phyloP scores from a whole-genome alignment of 2,329 filamentous ascomycete genomes.

The Metarhizium album region DNA sequence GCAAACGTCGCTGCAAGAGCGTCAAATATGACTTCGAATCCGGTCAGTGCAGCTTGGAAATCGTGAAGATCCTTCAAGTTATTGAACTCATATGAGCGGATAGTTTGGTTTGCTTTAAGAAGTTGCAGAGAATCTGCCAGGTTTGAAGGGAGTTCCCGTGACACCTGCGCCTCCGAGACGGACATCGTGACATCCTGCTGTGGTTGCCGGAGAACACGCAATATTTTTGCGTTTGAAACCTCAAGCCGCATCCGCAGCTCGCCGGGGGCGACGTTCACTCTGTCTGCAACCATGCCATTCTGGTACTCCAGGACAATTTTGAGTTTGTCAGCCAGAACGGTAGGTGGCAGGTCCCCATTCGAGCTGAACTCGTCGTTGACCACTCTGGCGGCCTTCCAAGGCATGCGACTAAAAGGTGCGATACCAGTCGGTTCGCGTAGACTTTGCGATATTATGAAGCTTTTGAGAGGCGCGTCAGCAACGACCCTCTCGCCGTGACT shows the following conservation, averaged over 20 bases:
- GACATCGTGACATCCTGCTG: slow-evolving; percentile 71
- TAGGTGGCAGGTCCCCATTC: slow-evolving; percentile 48
- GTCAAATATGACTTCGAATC: slow-evolving; percentile 67
- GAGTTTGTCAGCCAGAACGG: slow-evolving; percentile 66
- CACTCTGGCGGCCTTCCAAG: slow-evolving; percentile 58
- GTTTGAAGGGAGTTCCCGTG: slow-evolving; percentile 50
- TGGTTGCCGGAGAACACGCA: slow-evolving; percentile 59
- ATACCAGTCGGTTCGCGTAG: slow-evolving; percentile 39
- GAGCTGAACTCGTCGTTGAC: slow-evolving; percentile 60
- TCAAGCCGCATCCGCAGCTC: slow-evolving; percentile 59
- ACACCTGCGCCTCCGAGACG: slow-evolving; percentile 55
- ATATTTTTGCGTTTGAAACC: slow-evolving; percentile 46
- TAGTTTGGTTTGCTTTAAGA: slow-evolving; percentile 47
- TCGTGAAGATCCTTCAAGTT: slow-evolving; percentile 58
- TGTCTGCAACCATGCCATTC: slow-evolving; percentile 69
- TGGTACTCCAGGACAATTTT: slow-evolving; percentile 66
- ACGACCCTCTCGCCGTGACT: slow-evolving; percentile 59
- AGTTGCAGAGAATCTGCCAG: slow-evolving; percentile 54
- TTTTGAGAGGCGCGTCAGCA: slow-evolving; percentile 55
- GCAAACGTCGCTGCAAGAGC: slow-evolving; percentile 63
- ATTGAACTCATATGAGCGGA: slow-evolving; percentile 63
- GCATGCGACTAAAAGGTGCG: slow-evolving; percentile 37
- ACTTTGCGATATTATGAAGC: slow-evolving; percentile 50
- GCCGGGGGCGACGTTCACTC: slow-evolving; percentile 70
- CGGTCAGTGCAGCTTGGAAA: slow-evolving; percentile 71